A percentile compares a stretch with the other conserved stretches of the same genome.
Conservation (phyloP, 805 yeast genomes). For the Groenewaldozyma salmanticensis region DNA sequence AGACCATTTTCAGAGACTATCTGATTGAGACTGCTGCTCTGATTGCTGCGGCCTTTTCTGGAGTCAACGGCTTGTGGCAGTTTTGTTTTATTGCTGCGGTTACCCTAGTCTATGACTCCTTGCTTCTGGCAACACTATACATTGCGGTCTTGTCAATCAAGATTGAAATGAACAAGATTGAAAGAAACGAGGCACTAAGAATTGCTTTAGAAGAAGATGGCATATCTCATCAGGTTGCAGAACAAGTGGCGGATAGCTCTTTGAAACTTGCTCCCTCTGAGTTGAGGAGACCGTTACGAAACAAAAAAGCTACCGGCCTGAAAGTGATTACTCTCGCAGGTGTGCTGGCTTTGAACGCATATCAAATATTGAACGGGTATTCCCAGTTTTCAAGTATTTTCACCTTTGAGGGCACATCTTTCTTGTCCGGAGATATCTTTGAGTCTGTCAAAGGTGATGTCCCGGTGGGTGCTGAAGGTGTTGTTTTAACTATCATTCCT, state of each 20-base stretch:
- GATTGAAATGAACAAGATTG: conserved; percentile 78
- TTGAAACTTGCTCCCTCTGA: conserved; percentile 12
- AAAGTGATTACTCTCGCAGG: conserved; percentile 25
- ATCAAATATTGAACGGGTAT: conserved; percentile 25
- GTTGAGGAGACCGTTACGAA: conserved; percentile 7
- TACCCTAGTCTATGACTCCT: conserved; percentile 59
- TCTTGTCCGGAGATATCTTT: not conserved
- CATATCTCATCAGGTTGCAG: conserved; percentile 62
- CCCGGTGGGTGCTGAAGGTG: conserved; percentile 13
- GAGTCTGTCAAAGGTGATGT: conserved; percentile 3
- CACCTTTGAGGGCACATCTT: conserved; percentile 5
- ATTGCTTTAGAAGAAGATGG: conserved; percentile 91
- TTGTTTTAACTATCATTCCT: conserved; percentile 30
- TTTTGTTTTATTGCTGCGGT: conserved; percentile 69
- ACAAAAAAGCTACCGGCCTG: conserved; percentile 14
- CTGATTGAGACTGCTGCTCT: conserved; percentile 63
- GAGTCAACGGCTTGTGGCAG: conserved; percentile 64
- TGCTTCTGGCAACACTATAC: conserved; percentile 70
- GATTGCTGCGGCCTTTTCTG: conserved; percentile 41
- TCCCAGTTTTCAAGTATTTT: conserved; percentile 6
- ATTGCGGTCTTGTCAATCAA: conserved; percentile 78
- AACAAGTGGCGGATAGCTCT: conserved; percentile 43
- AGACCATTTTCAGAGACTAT: conserved; percentile 64
- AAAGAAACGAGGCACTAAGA: conserved; percentile 67
- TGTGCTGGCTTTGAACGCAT: conserved; percentile 27